Percentiles rank a stretch among this genome's conserved stretches.
These are phyloP conservation scores for Candida argentea DNA, from an alignment of 805 yeast species.

Conservation along the genomic window DNA sequence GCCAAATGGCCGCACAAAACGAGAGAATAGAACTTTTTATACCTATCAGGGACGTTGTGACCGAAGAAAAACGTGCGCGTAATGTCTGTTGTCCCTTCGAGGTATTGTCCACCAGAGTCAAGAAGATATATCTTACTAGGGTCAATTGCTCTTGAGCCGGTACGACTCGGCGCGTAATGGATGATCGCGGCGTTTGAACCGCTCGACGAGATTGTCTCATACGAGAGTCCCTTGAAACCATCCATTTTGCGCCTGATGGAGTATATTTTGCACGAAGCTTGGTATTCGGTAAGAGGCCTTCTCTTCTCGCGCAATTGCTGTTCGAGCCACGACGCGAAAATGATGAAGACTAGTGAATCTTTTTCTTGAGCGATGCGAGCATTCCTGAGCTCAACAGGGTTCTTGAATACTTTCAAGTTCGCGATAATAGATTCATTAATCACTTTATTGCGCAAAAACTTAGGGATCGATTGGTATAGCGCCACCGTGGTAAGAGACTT, in stretches of 20 bases:
- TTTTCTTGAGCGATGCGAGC: conserved; percentile 68
- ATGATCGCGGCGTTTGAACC: conserved; percentile 71
- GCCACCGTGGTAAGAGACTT: conserved; percentile 23
- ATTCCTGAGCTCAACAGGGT: conserved; percentile 58
- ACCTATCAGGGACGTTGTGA: conserved; percentile 20
- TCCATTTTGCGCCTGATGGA: conserved; percentile 43
- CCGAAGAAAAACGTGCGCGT: conserved; percentile 78
- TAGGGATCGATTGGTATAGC: conserved; percentile 18
- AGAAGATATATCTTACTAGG: conserved; percentile 60
- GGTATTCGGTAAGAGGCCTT: conserved; percentile 45
- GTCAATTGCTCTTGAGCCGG: conserved; percentile 49
- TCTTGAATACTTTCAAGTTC: conserved; percentile 66
- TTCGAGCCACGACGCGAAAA: conserved; percentile 80
- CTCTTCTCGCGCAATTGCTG: conserved; percentile 33
- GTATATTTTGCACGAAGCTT: conserved; percentile 51
- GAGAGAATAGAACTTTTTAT: conserved; percentile 66
- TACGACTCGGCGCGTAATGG: conserved; percentile 63
- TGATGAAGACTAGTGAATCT: conserved; percentile 70
- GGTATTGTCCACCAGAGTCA: conserved; percentile 87
- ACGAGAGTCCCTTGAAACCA: conserved; percentile 58
- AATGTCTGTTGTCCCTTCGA: conserved; percentile 94
- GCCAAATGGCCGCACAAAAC: conserved; percentile 91
- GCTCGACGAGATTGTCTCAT: conserved; percentile 66
- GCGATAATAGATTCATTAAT: conserved; percentile 23
- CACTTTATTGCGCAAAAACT: conserved; percentile 14